Percentiles rank a stretch among this genome's conserved stretches.
These are phyloP conservation scores for Colletotrichum agaves DNA, from an alignment of 2,329 filamentous ascomycete genomes.

Conservation along the genomic window DNA sequence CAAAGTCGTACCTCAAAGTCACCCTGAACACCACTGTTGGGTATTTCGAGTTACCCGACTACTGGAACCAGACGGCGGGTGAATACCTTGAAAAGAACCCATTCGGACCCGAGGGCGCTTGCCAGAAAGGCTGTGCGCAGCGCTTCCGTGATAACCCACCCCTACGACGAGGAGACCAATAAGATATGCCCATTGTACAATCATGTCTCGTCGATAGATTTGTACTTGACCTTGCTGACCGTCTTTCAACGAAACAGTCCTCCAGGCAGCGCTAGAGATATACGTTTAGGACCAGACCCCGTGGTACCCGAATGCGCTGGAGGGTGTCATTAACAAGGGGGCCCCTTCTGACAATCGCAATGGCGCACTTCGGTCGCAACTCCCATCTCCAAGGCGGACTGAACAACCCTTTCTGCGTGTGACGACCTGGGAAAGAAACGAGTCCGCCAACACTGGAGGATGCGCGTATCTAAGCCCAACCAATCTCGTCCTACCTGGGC, in stretches of 20 bases:
- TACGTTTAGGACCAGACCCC: neutral
- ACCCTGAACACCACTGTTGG: neutral
- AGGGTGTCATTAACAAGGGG: neutral
- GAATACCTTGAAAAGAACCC: neutral
- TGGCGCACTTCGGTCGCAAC: neutral
- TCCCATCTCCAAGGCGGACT: neutral
- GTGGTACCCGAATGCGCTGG: neutral
- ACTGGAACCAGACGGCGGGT: neutral
- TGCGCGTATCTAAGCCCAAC: neutral
- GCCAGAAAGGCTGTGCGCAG: neutral
- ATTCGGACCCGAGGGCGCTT: neutral
- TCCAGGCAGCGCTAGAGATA: neutral
- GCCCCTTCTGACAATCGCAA: neutral
- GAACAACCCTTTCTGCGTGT: neutral
- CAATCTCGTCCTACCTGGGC: neutral
- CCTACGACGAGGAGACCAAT: too few relatives aligned
- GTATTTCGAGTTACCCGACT: neutral
- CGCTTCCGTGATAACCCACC: neutral
- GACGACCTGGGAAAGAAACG: neutral
- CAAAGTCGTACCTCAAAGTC: neutral
- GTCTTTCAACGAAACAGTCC: neutral
- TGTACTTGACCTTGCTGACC: neutral
- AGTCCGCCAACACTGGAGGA: neutral
- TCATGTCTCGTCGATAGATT: neutral
- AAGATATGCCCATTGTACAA: neutral